phyloP scores from a whole-genome alignment of 2,329 filamentous ascomycete genomes.

The Calonectria ilicicola region DNA sequence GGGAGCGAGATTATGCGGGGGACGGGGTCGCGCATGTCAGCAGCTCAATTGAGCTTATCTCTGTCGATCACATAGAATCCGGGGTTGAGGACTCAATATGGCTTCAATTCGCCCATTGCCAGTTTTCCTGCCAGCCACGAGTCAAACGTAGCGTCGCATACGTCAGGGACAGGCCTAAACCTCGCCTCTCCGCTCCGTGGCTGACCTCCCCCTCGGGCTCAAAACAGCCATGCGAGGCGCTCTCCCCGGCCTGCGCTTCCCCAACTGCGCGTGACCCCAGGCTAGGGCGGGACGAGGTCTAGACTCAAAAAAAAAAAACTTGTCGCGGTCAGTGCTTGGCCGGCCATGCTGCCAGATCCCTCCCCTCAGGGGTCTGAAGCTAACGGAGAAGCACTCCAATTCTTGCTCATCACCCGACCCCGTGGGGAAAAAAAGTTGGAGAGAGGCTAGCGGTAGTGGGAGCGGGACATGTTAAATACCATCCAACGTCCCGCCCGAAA shows the following conservation, averaged over 20 bases:
- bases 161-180: not conserved
- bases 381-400: slow-evolving; percentile 7
- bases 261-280: slow-evolving; percentile 17
- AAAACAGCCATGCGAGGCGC: slow-evolving; percentile 19
- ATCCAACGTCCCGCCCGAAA: slow-evolving; percentile 16
- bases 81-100: not conserved
- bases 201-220: not conserved
- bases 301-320: slow-evolving; percentile 5
- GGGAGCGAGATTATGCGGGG: not conserved
- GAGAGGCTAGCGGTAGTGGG: slow-evolving; percentile 12
- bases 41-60: not conserved
- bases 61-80: not conserved
- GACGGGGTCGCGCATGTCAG: not conserved
- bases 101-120: not conserved
- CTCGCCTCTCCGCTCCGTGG: slow-evolving; percentile 8
- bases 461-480: slow-evolving; percentile 11
- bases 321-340: slow-evolving; percentile 7
- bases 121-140: not conserved
- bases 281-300: slow-evolving; percentile 18
- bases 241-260: not conserved
- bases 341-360: not conserved
- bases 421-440: slow-evolving; percentile 30
- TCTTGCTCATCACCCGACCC: slow-evolving; percentile 20
- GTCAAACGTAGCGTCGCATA: not conserved
- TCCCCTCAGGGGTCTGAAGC: not conserved